These are phyloP conservation scores for Aureobasidium melanogenum DNA, from an alignment of 2,329 filamentous ascomycete genomes.

Conservation along the genomic window DNA sequence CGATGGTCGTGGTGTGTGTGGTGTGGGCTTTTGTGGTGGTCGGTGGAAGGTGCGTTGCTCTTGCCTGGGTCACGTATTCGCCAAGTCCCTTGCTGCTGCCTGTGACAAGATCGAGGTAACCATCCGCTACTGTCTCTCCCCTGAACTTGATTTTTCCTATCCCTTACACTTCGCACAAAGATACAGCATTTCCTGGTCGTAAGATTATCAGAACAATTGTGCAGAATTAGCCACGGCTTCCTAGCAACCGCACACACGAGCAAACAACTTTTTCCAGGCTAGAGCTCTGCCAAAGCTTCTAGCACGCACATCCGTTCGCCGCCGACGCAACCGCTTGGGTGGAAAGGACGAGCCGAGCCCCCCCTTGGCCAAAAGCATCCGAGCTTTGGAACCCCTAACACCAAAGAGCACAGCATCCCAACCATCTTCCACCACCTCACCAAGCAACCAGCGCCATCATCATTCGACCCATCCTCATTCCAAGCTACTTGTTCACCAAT, in stretches of 20 bases:
- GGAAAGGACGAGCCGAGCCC: not conserved
- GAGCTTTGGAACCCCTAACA: constrained; percentile 10
- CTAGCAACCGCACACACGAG: not conserved
- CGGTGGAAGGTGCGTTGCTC: not conserved
- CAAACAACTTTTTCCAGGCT: constrained; percentile 5
- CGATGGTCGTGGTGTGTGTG: not conserved
- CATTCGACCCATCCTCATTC: not conserved
- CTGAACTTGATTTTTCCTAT: not conserved
- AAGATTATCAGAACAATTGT: constrained; percentile 4
- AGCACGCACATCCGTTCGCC: constrained; percentile 8
- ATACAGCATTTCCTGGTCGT: not conserved
- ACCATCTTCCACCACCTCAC: constrained; percentile 6
- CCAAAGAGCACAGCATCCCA: constrained; percentile 3
- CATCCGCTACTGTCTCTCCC: not conserved
- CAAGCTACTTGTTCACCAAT: not conserved
- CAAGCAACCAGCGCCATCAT: not conserved
- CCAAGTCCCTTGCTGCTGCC: constrained; percentile 11
- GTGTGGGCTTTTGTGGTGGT: not conserved
- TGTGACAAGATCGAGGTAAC: not conserved
- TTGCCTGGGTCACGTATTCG: not conserved
- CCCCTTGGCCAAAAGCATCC: not conserved
- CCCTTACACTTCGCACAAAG: not conserved
- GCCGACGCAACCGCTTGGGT: constrained; percentile 8
- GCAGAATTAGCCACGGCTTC: not conserved
- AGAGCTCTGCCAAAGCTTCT: constrained; percentile 4